phyloP scores from a whole-genome alignment of 2,329 filamentous ascomycete species.

The Colletotrichum tofieldiae region DNA sequence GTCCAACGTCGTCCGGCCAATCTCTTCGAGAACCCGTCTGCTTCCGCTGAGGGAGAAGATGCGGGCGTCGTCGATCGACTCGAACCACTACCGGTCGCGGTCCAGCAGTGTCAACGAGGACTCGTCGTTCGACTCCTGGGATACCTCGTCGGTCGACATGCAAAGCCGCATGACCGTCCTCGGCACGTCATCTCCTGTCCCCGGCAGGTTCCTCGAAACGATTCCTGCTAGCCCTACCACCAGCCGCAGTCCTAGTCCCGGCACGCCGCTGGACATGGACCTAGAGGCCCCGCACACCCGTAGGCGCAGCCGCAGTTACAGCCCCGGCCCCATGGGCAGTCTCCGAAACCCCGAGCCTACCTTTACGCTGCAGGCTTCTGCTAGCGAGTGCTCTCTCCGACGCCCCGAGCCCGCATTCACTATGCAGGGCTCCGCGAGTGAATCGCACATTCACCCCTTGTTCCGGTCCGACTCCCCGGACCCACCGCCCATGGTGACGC shows the following conservation, averaged over 20 bases:
- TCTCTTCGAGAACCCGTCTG: constrained; percentile 70
- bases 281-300: constrained; percentile 64
- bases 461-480: constrained; percentile 81
- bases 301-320: constrained; percentile 67
- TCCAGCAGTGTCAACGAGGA: constrained; percentile 58
- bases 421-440: constrained; percentile 60
- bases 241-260: constrained; percentile 77
- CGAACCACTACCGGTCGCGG: constrained; percentile 53
- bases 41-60: constrained; percentile 61
- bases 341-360: constrained; percentile 31
- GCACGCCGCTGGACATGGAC: constrained; percentile 66
- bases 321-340: constrained; percentile 58
- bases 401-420: constrained; percentile 47
- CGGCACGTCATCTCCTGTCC: constrained; percentile 62
- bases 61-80: constrained; percentile 66
- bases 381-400: constrained; percentile 63
- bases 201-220: constrained; percentile 75
- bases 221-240: constrained; percentile 78
- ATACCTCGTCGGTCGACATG: constrained; percentile 77
- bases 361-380: constrained; percentile 53
- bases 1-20: constrained; percentile 66
- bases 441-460: constrained; percentile 83
- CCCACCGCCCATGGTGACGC: constrained; percentile 76
- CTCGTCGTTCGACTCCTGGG: constrained; percentile 84
- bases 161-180: constrained; percentile 73